Evolutionary conservation across 352 stramenopile genomes (phyloP), one percentile per base, ranked within the genome.

Genomic region (Phytophthora cryptogea): DNA sequence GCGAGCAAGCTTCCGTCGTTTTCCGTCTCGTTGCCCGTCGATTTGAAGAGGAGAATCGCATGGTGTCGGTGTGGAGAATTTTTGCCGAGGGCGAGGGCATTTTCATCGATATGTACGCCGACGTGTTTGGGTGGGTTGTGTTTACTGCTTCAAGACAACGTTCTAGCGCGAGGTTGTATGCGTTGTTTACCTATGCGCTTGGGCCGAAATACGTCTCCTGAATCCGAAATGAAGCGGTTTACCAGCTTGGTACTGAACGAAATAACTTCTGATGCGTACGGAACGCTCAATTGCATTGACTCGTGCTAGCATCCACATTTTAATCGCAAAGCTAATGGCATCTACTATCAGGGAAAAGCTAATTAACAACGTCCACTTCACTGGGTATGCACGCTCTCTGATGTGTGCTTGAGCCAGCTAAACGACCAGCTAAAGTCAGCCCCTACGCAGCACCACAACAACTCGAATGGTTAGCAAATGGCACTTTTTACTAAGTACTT

Each of bases 51-150:
- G 28, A 59, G n/a, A 59, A 70, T 35, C 70, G 70, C 37, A 66
- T 78, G 4, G 68, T 85, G 44, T 57, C 84, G 20, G 70, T 79
- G 7, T 87, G 74, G 74, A 66, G 56, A 20, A 53, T 70, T 9
- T 63, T 78, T 41, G 70, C 70, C 33, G 65, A 87, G 8, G 60
- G 35, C 0, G 54, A 63, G 31, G 60, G 31, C 1, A 40, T 49
- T 2, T 54, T 53, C 23, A 41, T 16, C 20, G 60, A 53, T 1
- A 32, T 68, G 33, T 28, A 49, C 11, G 35, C 52, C 0, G 53
- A 63, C 16, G 60, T 59, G 31, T 59, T n/a, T 2, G 60, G 60
- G 0, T 68, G 60, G 52, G 30, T 31, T 11, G 45, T 58, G 5
- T 23, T 60, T 4, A 49, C 10, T 6, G 20, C 52, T 0, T 31